phyloP scores from a whole-genome alignment of 768 basidiomycete genomes.

The Collybia sordida region DNA sequence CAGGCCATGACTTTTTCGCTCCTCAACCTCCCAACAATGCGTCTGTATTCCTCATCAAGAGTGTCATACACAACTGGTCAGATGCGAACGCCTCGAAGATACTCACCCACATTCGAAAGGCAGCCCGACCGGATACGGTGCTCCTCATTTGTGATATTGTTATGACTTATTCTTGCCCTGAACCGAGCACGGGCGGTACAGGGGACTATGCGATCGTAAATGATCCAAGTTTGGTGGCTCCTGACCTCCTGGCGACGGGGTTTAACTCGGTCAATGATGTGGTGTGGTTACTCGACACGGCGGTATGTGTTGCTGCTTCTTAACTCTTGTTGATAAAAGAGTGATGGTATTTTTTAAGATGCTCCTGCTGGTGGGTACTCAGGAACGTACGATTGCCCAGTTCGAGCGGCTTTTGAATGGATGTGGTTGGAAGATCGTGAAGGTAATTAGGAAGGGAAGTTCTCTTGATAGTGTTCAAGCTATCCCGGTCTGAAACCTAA shows the following conservation, averaged over 20 bases:
- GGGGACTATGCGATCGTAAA: slow-evolving; percentile 2
- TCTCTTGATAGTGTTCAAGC: slow-evolving; percentile 10
- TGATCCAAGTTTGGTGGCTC: slow-evolving; percentile 3
- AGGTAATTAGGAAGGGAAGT: slow-evolving; percentile 7
- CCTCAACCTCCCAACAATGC: slow-evolving; percentile 44
- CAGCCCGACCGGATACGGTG: slow-evolving; percentile 32
- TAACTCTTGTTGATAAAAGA: no score
- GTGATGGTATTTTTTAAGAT: slow-evolving; percentile 3
- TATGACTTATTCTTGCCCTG: slow-evolving; percentile 33
- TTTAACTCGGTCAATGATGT: slow-evolving; percentile 8
- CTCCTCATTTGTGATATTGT: slow-evolving; percentile 43
- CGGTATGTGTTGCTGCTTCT: background rate
- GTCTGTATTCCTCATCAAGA: slow-evolving; percentile 52
- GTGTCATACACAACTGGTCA: slow-evolving; percentile 67
- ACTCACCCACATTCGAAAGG: slow-evolving; percentile 33
- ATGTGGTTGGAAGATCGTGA: slow-evolving; percentile 10
- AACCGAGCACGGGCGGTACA: slow-evolving; percentile 8
- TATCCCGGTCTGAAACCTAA: background rate
- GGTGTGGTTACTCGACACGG: slow-evolving; percentile 6
- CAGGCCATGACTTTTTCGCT: slow-evolving; percentile 31
- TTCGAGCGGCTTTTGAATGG: slow-evolving; percentile 4
- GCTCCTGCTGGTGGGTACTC: slow-evolving; percentile 11
- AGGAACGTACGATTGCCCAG: slow-evolving; percentile 15
- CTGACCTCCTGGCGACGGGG: slow-evolving; percentile 3
- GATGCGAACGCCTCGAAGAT: slow-evolving; percentile 39